Base-by-base conservation (phyloP, 371 early-diverging fungal species). In the Zychaea mexicana region DNA sequence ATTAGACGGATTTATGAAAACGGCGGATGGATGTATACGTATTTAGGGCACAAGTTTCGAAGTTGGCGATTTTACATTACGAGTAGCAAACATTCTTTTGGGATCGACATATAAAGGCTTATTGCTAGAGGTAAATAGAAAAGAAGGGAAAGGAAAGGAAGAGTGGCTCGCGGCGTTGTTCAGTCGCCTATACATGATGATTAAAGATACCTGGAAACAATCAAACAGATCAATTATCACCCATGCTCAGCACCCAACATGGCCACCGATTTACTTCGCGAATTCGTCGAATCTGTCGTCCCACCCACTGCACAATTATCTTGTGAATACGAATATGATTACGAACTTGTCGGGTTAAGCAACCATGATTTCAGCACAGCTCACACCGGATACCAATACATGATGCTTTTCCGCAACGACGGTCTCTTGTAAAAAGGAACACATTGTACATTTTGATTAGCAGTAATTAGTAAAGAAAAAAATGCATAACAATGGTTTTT, bases 311-410 rank as follows among this genome's bases (percentile, higher is more conserved):
- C 83, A 10, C 74, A 82, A 28, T 32, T 82, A 21, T 79, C 79
- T 17, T 78, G 74, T 53, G 79, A 82, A 68, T 79, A 76, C 28
- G 79, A 77, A 55, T 79, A 82, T 26, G 70, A 77, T 42, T 82
- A 79, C 62, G 79, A 77, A 55, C 53, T 52, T 13, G 83, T 79
- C 15, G 83, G 83, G 7, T 60, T 82, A 27, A 79, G 79, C 42
- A 76, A 76, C 26, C 42, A 72, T 15, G 83, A 82, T 33, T 82
- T 82, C 49, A 79, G 76, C 2, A 71, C 70, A 19, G 83, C 83
- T n/a, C 83, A 82, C 64, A 82, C 83, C 15, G 79, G 79, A 33
- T 82, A 82, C 64, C 83, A 82, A 61, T 82, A 82, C 39, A 82
- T 82, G 78, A 69, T 68, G 64, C 62, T 82, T 2, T 82, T 82